Percentiles rank a stretch among this genome's conserved stretches.
These are phyloP conservation scores for Penicillium glabrum DNA, from an alignment of 2,329 filamentous ascomycete genomes.

Conservation along the genomic window DNA sequence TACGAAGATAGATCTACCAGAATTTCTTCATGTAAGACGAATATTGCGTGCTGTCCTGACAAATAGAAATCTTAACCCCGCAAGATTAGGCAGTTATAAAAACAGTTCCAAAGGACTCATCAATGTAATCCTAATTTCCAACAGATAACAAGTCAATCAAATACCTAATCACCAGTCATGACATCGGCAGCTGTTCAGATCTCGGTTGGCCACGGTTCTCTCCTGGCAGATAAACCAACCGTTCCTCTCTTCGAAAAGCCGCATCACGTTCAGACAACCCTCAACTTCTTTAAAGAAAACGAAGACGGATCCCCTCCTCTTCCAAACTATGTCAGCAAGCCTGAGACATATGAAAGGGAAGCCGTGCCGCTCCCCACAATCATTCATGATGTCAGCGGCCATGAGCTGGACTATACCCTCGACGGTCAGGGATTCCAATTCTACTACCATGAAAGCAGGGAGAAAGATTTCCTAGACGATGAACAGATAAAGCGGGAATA, in stretches of 20 bases:
- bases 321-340: slow-evolving; percentile 35
- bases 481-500: slow-evolving; percentile 43
- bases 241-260: slow-evolving; percentile 22
- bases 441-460: slow-evolving; percentile 40
- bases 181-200: slow-evolving; percentile 32
- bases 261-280: slow-evolving; percentile 42
- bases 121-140: background rate
- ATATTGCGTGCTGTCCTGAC: slow-evolving; percentile 37
- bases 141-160: background rate
- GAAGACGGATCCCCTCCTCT: slow-evolving; percentile 45
- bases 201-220: slow-evolving; percentile 8
- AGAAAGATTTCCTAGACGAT: slow-evolving; percentile 43
- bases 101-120: background rate
- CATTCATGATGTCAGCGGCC: slow-evolving; percentile 45
- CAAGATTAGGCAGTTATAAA: slow-evolving; percentile 14
- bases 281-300: slow-evolving; percentile 50
- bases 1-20: slow-evolving; percentile 29
- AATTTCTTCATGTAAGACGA: slow-evolving; percentile 20
- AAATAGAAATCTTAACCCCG: slow-evolving; percentile 24
- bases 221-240: slow-evolving; percentile 12
- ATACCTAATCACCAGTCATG: slow-evolving; percentile 16
- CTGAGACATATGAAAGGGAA: slow-evolving; percentile 45
- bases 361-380: slow-evolving; percentile 38
- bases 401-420: slow-evolving; percentile 44
- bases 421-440: slow-evolving; percentile 50